Percentiles rank a stretch among this genome's conserved stretches.
Evolutionary conservation across 257 asterid genomes (phyloP).

Genomic region (Knoxia roxburghii): DNA sequence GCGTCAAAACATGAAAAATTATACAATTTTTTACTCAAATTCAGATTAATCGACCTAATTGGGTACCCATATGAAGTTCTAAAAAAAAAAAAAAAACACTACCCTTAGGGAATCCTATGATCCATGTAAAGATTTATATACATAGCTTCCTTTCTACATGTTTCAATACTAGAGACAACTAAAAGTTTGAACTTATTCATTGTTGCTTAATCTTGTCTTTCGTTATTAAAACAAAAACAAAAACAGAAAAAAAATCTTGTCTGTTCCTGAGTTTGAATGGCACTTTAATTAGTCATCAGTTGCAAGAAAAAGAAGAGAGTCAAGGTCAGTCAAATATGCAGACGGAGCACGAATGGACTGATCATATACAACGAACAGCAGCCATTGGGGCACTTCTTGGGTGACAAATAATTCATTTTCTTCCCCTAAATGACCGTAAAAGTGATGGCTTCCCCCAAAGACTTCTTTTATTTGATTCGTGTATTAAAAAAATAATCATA

Average conservation of each 20-base stretch:
- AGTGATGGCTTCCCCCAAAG: slow-evolving; percentile 6
- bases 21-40: too few relatives aligned
- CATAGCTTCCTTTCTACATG: neutral
- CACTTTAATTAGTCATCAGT: neutral
- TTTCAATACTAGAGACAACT: slow-evolving; percentile 7
- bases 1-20: too few relatives aligned
- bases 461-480: too few relatives aligned
- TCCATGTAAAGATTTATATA: slow-evolving; percentile 13
- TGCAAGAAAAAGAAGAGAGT: neutral
- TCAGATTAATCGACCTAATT: too few relatives aligned
- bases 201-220: neutral
- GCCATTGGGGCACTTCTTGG: neutral
- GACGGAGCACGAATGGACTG: neutral
- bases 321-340: neutral
- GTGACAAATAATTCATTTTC: neutral
- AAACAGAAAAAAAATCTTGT: too few relatives aligned
- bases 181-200: slow-evolving; percentile 8
- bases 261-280: slow-evolving; percentile 10
- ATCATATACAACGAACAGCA: neutral
- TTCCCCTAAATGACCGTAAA: slow-evolving; percentile 9
- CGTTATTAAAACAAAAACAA: too few relatives aligned
- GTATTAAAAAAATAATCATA: too few relatives aligned
- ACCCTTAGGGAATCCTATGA: slow-evolving; percentile 20
- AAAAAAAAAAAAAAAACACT: too few relatives aligned
- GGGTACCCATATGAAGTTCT: too few relatives aligned